Conservation (phyloP, 345 rosid genomes). For the Euphorbia lathyris region DNA sequence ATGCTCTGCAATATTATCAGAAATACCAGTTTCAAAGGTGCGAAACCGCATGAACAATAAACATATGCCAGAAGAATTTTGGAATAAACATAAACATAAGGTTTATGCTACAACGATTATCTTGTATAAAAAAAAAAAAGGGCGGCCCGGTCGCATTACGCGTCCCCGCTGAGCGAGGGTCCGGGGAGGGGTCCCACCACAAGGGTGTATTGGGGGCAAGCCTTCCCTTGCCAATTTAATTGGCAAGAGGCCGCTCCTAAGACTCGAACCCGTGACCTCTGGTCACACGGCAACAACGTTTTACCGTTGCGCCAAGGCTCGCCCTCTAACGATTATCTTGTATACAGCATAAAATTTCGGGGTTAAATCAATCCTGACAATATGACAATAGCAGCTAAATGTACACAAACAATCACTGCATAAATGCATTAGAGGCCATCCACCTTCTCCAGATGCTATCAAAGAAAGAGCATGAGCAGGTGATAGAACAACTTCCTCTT, state of each 20-base stretch:
- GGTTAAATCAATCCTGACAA: slow-evolving; percentile 1
- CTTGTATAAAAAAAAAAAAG: no score
- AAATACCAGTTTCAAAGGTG: slow-evolving; percentile 16
- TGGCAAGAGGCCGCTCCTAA: no score
- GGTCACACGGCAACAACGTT: no score
- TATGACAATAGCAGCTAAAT: background rate
- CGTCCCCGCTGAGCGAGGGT: no score
- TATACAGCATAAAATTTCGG: slow-evolving; percentile 3
- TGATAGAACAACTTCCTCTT: slow-evolving; percentile 95
- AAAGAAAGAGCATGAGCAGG: slow-evolving; percentile 97
- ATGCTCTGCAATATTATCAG: slow-evolving; percentile 55
- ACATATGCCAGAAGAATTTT: slow-evolving; percentile 5
- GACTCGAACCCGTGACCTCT: no score
- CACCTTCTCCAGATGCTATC: slow-evolving; percentile 98
- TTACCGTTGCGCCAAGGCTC: no score
- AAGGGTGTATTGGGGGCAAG: no score
- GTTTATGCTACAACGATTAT: background rate
- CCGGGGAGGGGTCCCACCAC: no score
- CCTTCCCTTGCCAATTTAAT: no score
- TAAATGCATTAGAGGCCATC: background rate
- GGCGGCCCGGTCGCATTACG: no score
- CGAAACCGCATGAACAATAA: slow-evolving; percentile 14
- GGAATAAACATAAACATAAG: background rate
- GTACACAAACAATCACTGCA: background rate
- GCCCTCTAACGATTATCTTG: background rate